A percentile compares a stretch with the other conserved stretches of the same genome.
These are phyloP conservation scores for Solanum chacoense DNA, from an alignment of 305 asterid genomes.

Conservation along the genomic window DNA sequence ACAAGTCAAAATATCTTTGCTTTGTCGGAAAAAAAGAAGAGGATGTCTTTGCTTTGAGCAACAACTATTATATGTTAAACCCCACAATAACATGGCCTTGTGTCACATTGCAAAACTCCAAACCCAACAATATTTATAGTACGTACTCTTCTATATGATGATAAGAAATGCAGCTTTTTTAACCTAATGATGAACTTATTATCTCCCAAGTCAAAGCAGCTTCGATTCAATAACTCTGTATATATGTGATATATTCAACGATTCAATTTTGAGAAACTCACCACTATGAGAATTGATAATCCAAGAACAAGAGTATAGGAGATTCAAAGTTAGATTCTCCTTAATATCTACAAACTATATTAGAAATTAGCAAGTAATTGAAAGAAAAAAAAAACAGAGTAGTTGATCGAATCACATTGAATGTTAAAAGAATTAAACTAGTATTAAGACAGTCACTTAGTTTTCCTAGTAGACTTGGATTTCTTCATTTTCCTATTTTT, in stretches of 20 bases:
- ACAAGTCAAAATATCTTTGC: background rate
- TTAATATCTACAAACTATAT: background rate
- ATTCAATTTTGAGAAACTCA: background rate
- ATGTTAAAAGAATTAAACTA: background rate
- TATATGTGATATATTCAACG: background rate
- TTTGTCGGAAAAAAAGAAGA: background rate
- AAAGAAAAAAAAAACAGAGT: background rate
- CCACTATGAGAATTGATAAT: background rate
- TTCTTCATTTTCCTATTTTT: constrained; percentile 48
- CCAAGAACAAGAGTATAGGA: background rate
- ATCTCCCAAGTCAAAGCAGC: background rate
- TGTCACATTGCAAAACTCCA: background rate
- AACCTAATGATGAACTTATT: background rate
- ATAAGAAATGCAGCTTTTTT: background rate
- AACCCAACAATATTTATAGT: background rate
- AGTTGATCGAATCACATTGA: background rate
- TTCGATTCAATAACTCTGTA: background rate
- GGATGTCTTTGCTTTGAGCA: background rate
- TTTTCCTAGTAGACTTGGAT: constrained; percentile 46
- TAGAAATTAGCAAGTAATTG: background rate
- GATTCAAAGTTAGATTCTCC: background rate
- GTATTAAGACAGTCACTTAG: constrained; percentile 18
- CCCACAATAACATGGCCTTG: background rate
- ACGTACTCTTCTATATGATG: background rate
- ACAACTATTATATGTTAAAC: background rate